Conservation (phyloP, 345 rosid genomes). For the Ceriops decandra region DNA sequence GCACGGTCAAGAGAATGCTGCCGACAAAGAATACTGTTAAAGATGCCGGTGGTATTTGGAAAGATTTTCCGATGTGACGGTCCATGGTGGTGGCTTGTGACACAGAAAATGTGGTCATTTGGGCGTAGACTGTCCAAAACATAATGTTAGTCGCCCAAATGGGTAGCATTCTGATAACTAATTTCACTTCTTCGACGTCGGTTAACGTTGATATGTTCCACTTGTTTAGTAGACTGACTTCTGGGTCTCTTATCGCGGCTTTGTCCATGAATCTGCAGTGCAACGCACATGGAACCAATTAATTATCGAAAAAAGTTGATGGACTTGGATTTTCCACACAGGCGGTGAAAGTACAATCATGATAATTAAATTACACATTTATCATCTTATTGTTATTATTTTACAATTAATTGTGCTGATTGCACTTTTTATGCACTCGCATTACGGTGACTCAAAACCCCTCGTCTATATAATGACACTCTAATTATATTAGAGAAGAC, state of each 20-base stretch:
- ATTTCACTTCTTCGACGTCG: constrained; percentile 91
- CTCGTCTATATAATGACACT: no score
- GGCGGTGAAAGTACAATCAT: neutral
- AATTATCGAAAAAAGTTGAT: no score
- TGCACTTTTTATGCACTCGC: no score
- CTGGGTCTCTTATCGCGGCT: constrained; percentile 65
- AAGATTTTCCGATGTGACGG: constrained; percentile 72
- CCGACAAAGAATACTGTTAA: constrained; percentile 76
- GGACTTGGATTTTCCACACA: constrained; percentile 71
- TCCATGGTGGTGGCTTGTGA: constrained; percentile 88
- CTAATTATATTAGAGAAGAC: no score
- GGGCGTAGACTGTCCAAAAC: constrained; percentile 95
- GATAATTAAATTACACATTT: no score
- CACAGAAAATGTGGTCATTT: constrained; percentile 87
- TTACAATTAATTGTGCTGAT: no score
- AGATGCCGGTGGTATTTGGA: constrained; percentile 74
- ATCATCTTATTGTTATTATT: no score
- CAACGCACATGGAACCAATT: neutral
- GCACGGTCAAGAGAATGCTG: constrained; percentile 79
- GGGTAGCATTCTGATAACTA: constrained; percentile 81
- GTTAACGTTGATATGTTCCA: constrained; percentile 81
- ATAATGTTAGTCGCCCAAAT: constrained; percentile 86
- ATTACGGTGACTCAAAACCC: no score
- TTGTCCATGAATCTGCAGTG: constrained; percentile 69
- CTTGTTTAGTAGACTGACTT: constrained; percentile 37